Percentiles rank a stretch among this genome's conserved stretches.
phyloP scores from a whole-genome alignment of 345 rosid genomes.

The Melastoma malabathricum region DNA sequence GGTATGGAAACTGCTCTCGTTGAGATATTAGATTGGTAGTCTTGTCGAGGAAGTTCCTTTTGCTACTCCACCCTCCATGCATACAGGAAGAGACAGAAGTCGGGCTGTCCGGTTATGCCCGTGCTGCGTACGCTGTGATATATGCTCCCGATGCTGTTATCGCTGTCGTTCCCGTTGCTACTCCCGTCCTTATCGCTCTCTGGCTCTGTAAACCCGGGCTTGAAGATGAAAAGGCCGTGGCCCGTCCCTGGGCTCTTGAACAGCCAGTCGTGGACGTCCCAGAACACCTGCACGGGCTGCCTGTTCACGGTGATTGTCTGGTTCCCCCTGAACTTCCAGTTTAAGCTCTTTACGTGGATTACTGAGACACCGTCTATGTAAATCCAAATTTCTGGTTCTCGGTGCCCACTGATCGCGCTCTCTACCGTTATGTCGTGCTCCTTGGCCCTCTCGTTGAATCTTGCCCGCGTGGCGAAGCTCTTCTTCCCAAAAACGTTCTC shows the following conservation, averaged over 20 bases:
- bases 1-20: too few species aligned
- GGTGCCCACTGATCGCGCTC: conserved; percentile 41
- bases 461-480: conserved; percentile 54
- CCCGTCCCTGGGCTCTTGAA: conserved; percentile 48
- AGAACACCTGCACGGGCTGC: conserved; percentile 62
- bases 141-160: conserved; percentile 41
- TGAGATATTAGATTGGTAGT: too few species aligned
- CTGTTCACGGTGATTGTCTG: conserved; percentile 64
- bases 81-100: conserved; percentile 70
- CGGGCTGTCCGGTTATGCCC: conserved; percentile 19
- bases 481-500: conserved; percentile 83
- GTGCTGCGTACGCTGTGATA: conserved; percentile 37
- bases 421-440: conserved; percentile 81
- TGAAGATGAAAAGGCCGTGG: conserved; percentile 75
- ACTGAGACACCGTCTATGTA: conserved; percentile 71
- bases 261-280: conserved; percentile 97
- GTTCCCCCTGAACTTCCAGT: conserved; percentile 96
- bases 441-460: conserved; percentile 48
- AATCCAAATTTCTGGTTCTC: conserved; percentile 89
- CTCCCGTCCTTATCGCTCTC: conserved; percentile 49
- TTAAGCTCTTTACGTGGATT: conserved; percentile 66
- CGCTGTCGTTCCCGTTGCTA: conserved; percentile 36
- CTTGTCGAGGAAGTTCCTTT: too few species aligned
- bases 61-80: conserved; percentile 73
- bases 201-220: conserved; percentile 42